Base-by-base conservation (phyloP, 1,284 basidiomycete genomes). In the Ustilago tritici region DNA sequence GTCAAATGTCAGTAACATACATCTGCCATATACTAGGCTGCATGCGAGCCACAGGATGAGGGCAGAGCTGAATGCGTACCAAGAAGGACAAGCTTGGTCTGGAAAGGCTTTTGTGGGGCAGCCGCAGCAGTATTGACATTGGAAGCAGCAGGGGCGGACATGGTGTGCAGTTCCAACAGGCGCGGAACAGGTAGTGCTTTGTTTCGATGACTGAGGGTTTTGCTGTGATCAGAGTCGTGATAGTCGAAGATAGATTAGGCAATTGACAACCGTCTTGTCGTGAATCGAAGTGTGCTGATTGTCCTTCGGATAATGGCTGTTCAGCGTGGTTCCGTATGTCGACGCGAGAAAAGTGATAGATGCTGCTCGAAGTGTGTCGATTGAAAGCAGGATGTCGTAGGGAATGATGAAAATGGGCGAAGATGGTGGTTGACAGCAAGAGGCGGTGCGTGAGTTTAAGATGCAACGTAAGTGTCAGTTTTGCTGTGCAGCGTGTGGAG, bases 41-140 rank as follows among this genome's bases (percentile, higher is more conserved):
- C 14, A 41, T 28, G 23, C 11, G 40, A 17, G 14, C 19, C 7
- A 19, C 7, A 19, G n/a, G 19, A 46, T 9, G 19, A 46, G n/a
- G 43, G 3, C 11, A 8, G n/a, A 19, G 43, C 43, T 31, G 10
- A 23, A 58, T 65, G 55, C 63, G 31, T 64, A 71, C 79, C 84
- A 9, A 85, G 80, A 19, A 86, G 73, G 14, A 86, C 85, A 19
- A 86, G 83, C 69, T 86, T 86, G 40, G 84, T 84, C 76, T 85
- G 85, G 58, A 83, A 84, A n/a, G 84, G 84, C 57, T 81, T 81
- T 53, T 81, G 79, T 32, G 82, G 69, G 9, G 78, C 63, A 23
- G 80, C 62, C 23, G 3, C 23, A n/a, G 64, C 58, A 46, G 56
- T 49, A 36, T 62, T 62, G 19, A 28, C 56, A 53, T 63, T 57